These are phyloP conservation scores for Powellomyces hirtus DNA, from an alignment of 192 early-diverging fungal genomes.

Conservation along the genomic window DNA sequence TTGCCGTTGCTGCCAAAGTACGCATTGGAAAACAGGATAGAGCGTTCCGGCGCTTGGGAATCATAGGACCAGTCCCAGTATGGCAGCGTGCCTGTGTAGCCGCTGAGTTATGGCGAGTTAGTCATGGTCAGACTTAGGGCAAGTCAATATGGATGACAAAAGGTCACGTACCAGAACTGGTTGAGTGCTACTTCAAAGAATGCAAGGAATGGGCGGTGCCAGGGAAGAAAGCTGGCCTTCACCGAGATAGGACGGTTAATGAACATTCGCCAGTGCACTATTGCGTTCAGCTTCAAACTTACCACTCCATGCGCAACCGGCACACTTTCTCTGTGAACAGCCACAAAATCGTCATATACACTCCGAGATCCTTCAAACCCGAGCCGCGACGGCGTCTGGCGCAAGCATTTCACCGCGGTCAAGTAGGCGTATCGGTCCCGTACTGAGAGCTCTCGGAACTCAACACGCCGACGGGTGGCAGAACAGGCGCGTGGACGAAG, in stretches of 20 bases:
- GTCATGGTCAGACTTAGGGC: no score
- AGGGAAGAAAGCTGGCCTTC: constrained; percentile 39
- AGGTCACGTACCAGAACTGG: no score
- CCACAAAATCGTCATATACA: constrained; percentile 8
- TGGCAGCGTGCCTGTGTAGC: constrained; percentile 17
- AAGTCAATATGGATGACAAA: no score
- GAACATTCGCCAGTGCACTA: not conserved
- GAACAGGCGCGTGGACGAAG: not conserved
- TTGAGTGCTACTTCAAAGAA: constrained; percentile 23
- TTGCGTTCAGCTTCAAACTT: not conserved
- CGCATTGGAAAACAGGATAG: not conserved
- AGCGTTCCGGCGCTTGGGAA: constrained; percentile 44
- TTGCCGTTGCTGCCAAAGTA: constrained; percentile 26
- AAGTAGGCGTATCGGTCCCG: constrained; percentile 22
- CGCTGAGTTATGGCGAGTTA: no score
- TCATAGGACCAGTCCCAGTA: constrained; percentile 68
- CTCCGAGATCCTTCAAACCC: not conserved
- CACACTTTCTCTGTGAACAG: not conserved
- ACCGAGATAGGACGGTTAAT: not conserved
- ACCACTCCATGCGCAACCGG: not conserved
- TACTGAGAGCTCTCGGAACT: constrained; percentile 28
- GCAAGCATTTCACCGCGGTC: constrained; percentile 16
- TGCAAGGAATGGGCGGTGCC: constrained; percentile 37
- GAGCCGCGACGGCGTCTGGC: not conserved
- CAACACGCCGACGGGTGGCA: not conserved